Percentiles rank a stretch among this genome's conserved stretches.
phyloP scores from a whole-genome alignment of 345 rosid species.

The Trapa bicornis region DNA sequence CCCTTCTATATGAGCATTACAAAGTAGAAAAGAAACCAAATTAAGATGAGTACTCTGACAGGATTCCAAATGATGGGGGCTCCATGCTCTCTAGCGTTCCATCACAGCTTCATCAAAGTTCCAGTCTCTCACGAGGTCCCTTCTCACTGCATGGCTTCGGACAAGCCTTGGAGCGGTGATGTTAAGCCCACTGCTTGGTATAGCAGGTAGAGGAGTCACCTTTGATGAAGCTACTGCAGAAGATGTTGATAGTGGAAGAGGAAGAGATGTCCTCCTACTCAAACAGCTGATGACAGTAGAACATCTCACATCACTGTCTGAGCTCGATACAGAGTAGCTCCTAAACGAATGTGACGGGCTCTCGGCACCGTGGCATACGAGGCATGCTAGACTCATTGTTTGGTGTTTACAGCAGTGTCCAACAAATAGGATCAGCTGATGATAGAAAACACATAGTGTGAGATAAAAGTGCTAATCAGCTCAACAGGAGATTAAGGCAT shows the following conservation, averaged over 20 bases:
- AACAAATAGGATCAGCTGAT: neutral
- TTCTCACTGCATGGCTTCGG: slow-evolving; percentile 74
- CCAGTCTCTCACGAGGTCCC: slow-evolving; percentile 96
- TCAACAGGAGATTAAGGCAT: neutral
- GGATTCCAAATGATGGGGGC: neutral
- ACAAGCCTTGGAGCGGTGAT: slow-evolving; percentile 68
- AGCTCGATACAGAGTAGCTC: slow-evolving; percentile 88
- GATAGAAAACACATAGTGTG: neutral
- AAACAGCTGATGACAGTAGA: slow-evolving; percentile 61
- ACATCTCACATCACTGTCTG: slow-evolving; percentile 86
- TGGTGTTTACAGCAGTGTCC: slow-evolving; percentile 6
- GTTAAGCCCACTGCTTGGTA: slow-evolving; percentile 35
- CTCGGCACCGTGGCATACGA: slow-evolving; percentile 56
- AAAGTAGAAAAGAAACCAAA: slow-evolving; percentile 4
- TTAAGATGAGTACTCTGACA: slow-evolving; percentile 5
- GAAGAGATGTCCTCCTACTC: slow-evolving; percentile 49
- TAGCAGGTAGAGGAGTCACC: slow-evolving; percentile 51
- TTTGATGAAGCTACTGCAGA: slow-evolving; percentile 53
- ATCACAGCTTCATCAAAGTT: slow-evolving; percentile 52
- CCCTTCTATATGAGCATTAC: neutral
- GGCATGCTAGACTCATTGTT: neutral
- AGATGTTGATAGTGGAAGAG: slow-evolving; percentile 40
- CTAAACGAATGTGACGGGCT: slow-evolving; percentile 89
- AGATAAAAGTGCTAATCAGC: neutral
- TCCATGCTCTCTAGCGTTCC: slow-evolving; percentile 27